Base-by-base conservation (phyloP, 2,329 filamentous ascomycete genomes). In the Aureobasidium pullulans region DNA sequence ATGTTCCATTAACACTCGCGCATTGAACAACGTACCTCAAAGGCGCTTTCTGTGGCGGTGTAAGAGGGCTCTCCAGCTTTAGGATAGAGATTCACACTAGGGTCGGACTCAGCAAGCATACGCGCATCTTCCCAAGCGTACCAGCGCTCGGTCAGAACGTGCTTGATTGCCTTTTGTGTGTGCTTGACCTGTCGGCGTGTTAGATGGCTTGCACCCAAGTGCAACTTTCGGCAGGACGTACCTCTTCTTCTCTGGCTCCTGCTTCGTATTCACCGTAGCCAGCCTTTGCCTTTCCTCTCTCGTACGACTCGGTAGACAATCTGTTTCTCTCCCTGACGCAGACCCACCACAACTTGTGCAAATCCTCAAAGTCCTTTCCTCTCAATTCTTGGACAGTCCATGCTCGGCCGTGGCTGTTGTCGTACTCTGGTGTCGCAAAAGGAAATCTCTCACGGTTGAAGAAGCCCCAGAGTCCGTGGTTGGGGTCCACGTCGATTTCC, bases 381-480 rank as follows among this genome's bases (percentile, higher is more conserved):
- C 92, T 83, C 68, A 99, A 79, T 77, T 99, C 94, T 75, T 90
- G 84, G 7, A 89, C 85, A 10, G 82, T 85, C 94, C 94, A 99
- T 31, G 84, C 79, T 57, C 94, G 84, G 15, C 94, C 94, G 73
- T 94, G 87, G 64, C 82, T 77, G 52, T 79, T 71, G 59, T 88
- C 84, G 65, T 93, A 85, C 37, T 84, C 80, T 5, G 92, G 91
- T 7, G 85, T 85, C 66, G 81, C 81, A 67, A 96, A 73, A n/a
- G 86, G 75, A 68, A 84, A 82, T 64, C 83, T 83, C 64, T 86
- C 81, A 63, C 80, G 80, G 67, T 86, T 84, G 75, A 99, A 97
- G 76, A 99, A 99, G 1, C 84, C 87, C 88, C 89, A 97, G 10
- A 99, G 85, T 32, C 91, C 93, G 74, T 99, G 94, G 64, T 92